phyloP scores from a whole-genome alignment of 2,329 filamentous ascomycete genomes.

The Sphaerulina musiva region DNA sequence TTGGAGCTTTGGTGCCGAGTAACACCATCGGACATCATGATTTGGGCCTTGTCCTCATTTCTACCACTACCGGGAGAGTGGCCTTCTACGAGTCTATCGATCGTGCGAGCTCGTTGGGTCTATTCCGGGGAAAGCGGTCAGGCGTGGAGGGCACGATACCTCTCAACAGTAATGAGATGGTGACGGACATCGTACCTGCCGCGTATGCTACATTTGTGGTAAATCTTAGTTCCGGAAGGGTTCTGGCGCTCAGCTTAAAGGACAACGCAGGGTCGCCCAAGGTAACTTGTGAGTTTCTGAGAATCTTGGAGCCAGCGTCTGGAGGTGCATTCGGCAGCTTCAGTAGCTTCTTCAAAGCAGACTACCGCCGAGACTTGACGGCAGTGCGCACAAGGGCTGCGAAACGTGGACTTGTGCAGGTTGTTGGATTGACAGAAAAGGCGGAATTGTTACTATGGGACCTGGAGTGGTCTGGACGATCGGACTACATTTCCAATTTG shows the following conservation, averaged over 20 bases:
- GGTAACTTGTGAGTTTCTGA: slow-evolving; percentile 71
- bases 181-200: slow-evolving; percentile 71
- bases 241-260: slow-evolving; percentile 78
- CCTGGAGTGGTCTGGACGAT: slow-evolving; percentile 78
- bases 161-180: slow-evolving; percentile 65
- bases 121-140: slow-evolving; percentile 73
- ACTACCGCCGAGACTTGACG: slow-evolving; percentile 66
- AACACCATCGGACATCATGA: slow-evolving; percentile 71
- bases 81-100: slow-evolving; percentile 96
- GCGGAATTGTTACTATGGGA: slow-evolving; percentile 81
- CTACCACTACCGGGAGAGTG: slow-evolving; percentile 75
- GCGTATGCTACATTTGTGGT: slow-evolving; percentile 84
- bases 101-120: slow-evolving; percentile 73
- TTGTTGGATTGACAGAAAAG: slow-evolving; percentile 70
- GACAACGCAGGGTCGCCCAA: slow-evolving; percentile 80
- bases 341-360: slow-evolving; percentile 65
- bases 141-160: slow-evolving; percentile 72
- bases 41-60: slow-evolving; percentile 78
- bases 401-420: slow-evolving; percentile 74
- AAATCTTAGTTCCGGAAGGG: slow-evolving; percentile 73
- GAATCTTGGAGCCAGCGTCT: slow-evolving; percentile 50
- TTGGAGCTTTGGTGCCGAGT: slow-evolving; percentile 75
- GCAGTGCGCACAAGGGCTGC: slow-evolving; percentile 68
- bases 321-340: slow-evolving; percentile 72
- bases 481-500: slow-evolving; percentile 64